Base-by-base conservation (phyloP, 1,284 basidiomycete species). In the Naganishia sp. region DNA sequence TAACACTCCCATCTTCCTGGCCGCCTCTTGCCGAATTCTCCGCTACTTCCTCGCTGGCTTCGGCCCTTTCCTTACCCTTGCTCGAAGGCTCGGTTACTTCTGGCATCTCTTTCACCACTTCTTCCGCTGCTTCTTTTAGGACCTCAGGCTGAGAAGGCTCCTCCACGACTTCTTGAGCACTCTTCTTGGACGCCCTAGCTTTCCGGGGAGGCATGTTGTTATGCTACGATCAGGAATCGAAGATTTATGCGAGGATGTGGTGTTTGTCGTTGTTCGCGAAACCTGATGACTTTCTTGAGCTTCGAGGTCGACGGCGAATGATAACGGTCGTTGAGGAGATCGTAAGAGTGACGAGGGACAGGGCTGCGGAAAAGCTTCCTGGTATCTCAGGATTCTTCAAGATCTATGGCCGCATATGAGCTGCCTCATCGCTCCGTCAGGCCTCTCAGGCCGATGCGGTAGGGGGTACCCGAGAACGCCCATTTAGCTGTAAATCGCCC, bases 1-100 rank as follows among this genome's bases (percentile, higher is more conserved):
- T 63, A 6, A 71, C 69, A 7, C 42, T 68, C 18, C 18, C 52
- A n/a, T 54, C 64, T 7, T 28, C 63, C 11, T 7, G 55, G 6
- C 53, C 61, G 21, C 48, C 69, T 21, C 57, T 63, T n/a, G 46
- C 55, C n/a, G 31, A 57, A 13, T n/a, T 56, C 10, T 45, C 64
- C n/a, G 53, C 67, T 33, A 64, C 68, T n/a, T 48, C 59, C 60
- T 65, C 57, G 9, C 25, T 61, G 25, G 33, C 54, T 49, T 44
- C 68, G 18, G 66, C 68, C 59, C 67, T 71, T 28, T 65, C 67
- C 52, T 72, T 71, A 15, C 70, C 69, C 60, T 72, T 71, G 56
- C 65, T 66, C 69, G 44, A 43, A 9, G 36, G 10, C 36, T 39
- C 36, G 10, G 6, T 39, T 54, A 44, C 44, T 52, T 64, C 53